Conservation (phyloP, 176 grass and related monocot genomes). For the Eragrostis nindensis region DNA sequence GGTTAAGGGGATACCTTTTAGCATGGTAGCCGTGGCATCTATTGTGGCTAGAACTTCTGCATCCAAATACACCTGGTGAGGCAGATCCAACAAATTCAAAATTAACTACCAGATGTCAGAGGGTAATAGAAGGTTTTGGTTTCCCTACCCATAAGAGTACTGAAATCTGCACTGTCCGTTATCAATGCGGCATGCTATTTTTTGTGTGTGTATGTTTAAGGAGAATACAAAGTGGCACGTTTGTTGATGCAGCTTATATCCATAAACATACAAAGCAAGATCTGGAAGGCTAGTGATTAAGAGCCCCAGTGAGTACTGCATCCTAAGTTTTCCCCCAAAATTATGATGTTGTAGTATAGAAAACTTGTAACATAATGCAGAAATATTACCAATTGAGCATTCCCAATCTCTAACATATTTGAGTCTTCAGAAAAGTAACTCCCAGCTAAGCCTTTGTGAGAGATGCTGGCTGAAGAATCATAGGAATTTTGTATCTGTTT, state of each 20-base stretch:
- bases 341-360: not conserved
- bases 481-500: conserved; percentile 53
- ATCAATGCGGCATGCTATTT: not conserved
- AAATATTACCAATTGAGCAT: conserved; percentile 63
- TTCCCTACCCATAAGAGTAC: not conserved
- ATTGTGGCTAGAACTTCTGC: conserved; percentile 57
- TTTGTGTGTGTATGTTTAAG: too few species aligned
- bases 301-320: not conserved
- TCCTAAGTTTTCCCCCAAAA: not conserved
- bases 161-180: not conserved
- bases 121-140: conserved; percentile 12
- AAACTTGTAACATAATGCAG: conserved; percentile 17
- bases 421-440: conserved; percentile 43
- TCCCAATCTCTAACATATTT: conserved; percentile 31
- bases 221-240: not conserved
- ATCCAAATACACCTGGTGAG: conserved; percentile 73
- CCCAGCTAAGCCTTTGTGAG: conserved; percentile 39
- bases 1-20: conserved; percentile 76
- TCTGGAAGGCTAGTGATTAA: not conserved
- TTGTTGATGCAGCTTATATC: not conserved
- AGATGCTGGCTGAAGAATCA: conserved; percentile 47
- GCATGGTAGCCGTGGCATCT: conserved; percentile 39
- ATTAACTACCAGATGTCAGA: conserved; percentile 20
- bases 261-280: not conserved
- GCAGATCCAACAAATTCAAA: conserved; percentile 30